phyloP scores from a whole-genome alignment of 192 early-diverging fungal species.

The Linnemannia zychae region DNA sequence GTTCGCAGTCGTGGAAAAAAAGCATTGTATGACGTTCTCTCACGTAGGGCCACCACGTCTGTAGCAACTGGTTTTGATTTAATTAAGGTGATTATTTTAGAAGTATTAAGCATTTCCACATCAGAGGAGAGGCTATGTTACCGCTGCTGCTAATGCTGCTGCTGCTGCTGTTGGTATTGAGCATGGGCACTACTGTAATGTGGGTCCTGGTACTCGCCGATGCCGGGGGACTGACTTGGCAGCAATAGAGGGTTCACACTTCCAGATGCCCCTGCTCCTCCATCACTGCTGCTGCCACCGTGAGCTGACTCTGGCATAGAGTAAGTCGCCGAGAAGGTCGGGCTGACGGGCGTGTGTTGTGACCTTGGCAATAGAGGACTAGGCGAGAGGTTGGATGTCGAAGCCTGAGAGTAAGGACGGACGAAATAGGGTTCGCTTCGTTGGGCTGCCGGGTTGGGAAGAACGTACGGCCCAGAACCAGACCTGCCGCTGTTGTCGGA shows the following conservation, averaged over 20 bases:
- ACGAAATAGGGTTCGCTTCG: neutral
- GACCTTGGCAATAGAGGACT: neutral
- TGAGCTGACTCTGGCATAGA: constrained; percentile 24
- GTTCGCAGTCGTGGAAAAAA: too few species aligned
- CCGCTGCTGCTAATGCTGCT: too few species aligned
- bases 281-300: constrained; percentile 9
- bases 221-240: neutral
- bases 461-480: neutral
- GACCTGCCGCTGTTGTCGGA: too few species aligned
- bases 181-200: neutral
- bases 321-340: constrained; percentile 26
- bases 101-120: too few species aligned
- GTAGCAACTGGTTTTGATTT: too few species aligned
- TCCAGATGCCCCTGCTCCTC: neutral
- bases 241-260: neutral
- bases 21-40: too few species aligned
- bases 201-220: neutral
- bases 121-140: too few species aligned
- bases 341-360: neutral
- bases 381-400: neutral
- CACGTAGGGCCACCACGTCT: too few species aligned
- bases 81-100: too few species aligned
- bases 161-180: neutral
- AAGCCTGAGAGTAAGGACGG: neutral
- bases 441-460: neutral